Percentiles rank a stretch among this genome's conserved stretches.
Evolutionary conservation across 179 eudicot species (phyloP).

Genomic region (Vitellaria paradoxa): DNA sequence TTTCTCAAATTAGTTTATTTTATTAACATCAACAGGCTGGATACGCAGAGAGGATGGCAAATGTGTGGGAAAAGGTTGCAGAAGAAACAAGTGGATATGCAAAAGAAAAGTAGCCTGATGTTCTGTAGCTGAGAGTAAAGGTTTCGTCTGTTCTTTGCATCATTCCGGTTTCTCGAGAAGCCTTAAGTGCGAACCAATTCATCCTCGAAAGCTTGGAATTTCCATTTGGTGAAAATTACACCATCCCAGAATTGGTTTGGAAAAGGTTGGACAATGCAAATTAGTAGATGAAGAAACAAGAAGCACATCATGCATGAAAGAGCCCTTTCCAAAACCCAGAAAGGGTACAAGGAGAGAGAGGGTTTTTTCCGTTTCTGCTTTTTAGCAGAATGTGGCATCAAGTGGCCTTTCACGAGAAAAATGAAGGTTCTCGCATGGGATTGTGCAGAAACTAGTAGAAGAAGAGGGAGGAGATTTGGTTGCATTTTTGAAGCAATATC

Average conservation of each 20-base stretch:
- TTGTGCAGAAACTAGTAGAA: not conserved
- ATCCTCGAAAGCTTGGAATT: constrained; percentile 62
- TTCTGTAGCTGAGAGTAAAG: not conserved
- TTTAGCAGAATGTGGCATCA: constrained; percentile 12
- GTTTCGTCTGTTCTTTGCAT: constrained; percentile 4
- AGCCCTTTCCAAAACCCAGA: no score
- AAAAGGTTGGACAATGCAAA: constrained; percentile 14
- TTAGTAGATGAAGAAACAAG: constrained; percentile 18
- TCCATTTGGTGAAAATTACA: constrained; percentile 48
- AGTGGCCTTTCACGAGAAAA: not conserved
- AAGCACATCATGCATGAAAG: not conserved
- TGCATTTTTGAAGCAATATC: not conserved
- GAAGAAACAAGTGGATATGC: constrained; percentile 73
- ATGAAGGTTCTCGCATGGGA: constrained; percentile 19
- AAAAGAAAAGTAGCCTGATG: constrained; percentile 28
- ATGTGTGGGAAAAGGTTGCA: constrained; percentile 79
- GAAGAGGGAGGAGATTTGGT: not conserved
- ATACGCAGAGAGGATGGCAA: constrained; percentile 94
- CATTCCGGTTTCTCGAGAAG: constrained; percentile 72
- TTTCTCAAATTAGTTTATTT: not conserved
- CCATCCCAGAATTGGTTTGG: constrained; percentile 45
- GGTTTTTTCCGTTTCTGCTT: constrained; percentile 39
- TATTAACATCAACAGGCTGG: constrained; percentile 50
- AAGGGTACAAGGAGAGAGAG: not conserved
- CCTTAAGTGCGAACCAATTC: constrained; percentile 50